A percentile compares a stretch with the other conserved stretches of the same genome.
phyloP scores from a whole-genome alignment of 306 rosid species.

The Medicago truncatula region DNA sequence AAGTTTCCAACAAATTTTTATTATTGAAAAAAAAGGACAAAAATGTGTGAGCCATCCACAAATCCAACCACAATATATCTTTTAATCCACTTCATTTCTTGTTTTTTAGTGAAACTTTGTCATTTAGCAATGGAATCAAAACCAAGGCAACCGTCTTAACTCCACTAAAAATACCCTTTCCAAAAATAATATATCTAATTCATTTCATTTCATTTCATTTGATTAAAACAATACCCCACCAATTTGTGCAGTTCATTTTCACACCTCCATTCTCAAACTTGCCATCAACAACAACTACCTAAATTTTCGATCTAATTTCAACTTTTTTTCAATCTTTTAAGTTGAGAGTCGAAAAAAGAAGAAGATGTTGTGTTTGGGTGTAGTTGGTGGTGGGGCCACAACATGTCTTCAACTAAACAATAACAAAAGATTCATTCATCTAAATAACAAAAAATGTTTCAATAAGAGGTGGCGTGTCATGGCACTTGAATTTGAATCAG shows the following conservation, averaged over 20 bases:
- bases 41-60: neutral
- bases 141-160: constrained; percentile 6
- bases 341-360: constrained; percentile 16
- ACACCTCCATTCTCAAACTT: neutral
- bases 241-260: constrained; percentile 19
- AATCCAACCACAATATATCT: neutral
- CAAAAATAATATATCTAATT: neutral
- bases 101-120: constrained; percentile 23
- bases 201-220: neutral
- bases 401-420: constrained; percentile 37
- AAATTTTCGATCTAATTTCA: neutral
- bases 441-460: constrained; percentile 15
- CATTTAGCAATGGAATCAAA: constrained; percentile 37
- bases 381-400: constrained; percentile 42
- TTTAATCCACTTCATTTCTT: neutral
- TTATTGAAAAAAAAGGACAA: neutral
- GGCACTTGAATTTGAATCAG: constrained; percentile 69
- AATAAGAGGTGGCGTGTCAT: constrained; percentile 52
- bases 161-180: constrained; percentile 42
- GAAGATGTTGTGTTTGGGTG: constrained; percentile 57
- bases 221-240: constrained; percentile 1
- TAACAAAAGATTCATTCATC: constrained; percentile 33
- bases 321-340: neutral
- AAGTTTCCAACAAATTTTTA: too few relatives aligned
- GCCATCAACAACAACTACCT: neutral